phyloP scores from a whole-genome alignment of 2,329 filamentous ascomycete genomes.

The Calonectria pseudoturangicola region DNA sequence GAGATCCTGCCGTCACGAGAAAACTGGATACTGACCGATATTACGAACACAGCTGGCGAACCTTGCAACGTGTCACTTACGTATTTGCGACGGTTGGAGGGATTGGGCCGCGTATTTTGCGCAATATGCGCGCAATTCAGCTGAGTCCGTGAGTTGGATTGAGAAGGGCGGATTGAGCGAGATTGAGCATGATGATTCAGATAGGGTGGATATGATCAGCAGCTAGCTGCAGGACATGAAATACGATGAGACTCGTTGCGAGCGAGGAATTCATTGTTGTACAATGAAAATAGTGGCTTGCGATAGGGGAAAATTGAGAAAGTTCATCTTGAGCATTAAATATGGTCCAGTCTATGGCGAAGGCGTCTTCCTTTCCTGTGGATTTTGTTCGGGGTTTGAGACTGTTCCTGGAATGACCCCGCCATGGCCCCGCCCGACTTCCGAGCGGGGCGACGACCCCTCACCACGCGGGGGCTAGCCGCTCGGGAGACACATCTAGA shows the following conservation, averaged over 20 bases:
- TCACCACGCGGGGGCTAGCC: conserved; percentile 9
- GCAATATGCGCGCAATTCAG: conserved; percentile 8
- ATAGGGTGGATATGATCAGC: neutral
- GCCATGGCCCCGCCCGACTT: conserved; percentile 24
- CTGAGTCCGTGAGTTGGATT: neutral
- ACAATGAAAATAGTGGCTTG: neutral
- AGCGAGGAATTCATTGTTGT: neutral
- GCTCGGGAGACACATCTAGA: neutral
- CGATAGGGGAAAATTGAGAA: neutral
- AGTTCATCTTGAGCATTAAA: neutral
- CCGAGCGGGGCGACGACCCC: conserved; percentile 1
- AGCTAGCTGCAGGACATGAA: neutral
- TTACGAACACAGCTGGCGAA: neutral
- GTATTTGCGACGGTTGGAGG: neutral
- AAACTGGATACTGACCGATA: neutral
- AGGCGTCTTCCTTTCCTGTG: neutral
- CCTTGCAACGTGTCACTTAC: neutral
- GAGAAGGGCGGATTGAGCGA: conserved; percentile 20
- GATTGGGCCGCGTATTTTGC: neutral
- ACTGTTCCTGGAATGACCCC: conserved; percentile 28
- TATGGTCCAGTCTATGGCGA: neutral
- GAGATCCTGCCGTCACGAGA: neutral
- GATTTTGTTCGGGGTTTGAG: conserved; percentile 14
- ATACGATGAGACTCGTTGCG: neutral
- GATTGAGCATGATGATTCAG: conserved; percentile 31